phyloP scores from a whole-genome alignment of 257 asterid genomes.

The Rauvolfia tetraphylla region DNA sequence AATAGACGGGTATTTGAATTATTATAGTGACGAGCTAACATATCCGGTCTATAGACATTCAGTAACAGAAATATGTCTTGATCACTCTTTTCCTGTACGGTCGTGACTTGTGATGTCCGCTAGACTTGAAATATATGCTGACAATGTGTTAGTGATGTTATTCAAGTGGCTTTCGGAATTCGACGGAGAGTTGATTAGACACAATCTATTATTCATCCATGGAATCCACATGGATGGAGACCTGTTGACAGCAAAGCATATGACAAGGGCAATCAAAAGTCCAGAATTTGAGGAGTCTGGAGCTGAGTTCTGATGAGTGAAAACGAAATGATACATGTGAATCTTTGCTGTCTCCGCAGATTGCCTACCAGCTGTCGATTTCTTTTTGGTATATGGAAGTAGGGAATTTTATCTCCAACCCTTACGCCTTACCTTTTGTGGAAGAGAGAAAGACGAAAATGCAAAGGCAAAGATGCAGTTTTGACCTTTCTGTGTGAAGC shows the following conservation, averaged over 20 bases:
- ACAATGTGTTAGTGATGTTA: too few relatives aligned
- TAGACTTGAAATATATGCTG: too few relatives aligned
- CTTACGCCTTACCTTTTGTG: conserved; percentile 8
- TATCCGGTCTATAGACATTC: too few relatives aligned
- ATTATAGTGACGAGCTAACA: too few relatives aligned
- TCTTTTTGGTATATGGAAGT: conserved; percentile 12
- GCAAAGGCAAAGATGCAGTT: background rate
- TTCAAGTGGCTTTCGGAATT: too few relatives aligned
- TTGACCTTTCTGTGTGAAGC: conserved; percentile 9
- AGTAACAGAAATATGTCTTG: too few relatives aligned
- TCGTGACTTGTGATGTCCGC: too few relatives aligned
- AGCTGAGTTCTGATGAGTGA: background rate
- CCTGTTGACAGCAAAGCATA: conserved; percentile 1
- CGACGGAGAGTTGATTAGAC: too few relatives aligned
- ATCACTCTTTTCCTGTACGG: too few relatives aligned
- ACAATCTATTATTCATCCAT: background rate
- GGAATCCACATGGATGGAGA: conserved; percentile 6
- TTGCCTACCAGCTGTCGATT: conserved; percentile 15
- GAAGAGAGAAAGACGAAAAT: conserved; percentile 3
- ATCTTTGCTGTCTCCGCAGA: conserved; percentile 8
- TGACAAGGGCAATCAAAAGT: background rate
- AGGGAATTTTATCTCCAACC: conserved; percentile 6
- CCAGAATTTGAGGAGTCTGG: background rate
- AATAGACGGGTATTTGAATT: too few relatives aligned
- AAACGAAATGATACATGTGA: conserved; percentile 31